A percentile compares a stretch with the other conserved stretches of the same genome.
Conservation (phyloP, 2,329 filamentous ascomycete species). For the Talaromyces sp. region DNA sequence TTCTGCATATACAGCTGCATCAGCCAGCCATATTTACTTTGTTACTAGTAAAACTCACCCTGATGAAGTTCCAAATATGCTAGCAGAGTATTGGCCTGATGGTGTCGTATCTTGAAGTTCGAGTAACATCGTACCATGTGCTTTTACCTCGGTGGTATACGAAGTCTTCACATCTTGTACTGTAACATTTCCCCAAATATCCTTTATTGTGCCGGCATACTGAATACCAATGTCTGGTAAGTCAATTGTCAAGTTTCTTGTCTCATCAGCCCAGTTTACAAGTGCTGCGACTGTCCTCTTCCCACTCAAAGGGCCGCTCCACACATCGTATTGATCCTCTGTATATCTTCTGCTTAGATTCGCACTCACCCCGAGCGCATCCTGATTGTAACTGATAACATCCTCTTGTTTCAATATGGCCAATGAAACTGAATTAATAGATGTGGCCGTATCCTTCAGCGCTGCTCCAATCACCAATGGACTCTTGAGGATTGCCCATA, state of each 20-base stretch:
- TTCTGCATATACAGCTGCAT: neutral
- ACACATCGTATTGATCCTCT: conserved; percentile 51
- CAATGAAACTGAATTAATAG: conserved; percentile 42
- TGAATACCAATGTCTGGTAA: conserved; percentile 42
- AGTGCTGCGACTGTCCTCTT: conserved; percentile 46
- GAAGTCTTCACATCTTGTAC: conserved; percentile 24
- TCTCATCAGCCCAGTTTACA: conserved; percentile 51
- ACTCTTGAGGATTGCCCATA: conserved; percentile 54
- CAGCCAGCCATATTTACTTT: neutral
- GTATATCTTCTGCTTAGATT: conserved; percentile 50
- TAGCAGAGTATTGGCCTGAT: conserved; percentile 24
- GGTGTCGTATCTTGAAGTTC: conserved; percentile 27
- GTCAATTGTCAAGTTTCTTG: conserved; percentile 44
- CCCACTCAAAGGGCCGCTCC: conserved; percentile 49
- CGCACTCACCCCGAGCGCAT: conserved; percentile 52
- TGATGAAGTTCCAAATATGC: conserved; percentile 19
- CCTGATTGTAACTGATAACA: conserved; percentile 58
- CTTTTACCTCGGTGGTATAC: conserved; percentile 26
- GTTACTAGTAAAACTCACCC: conserved; percentile 20
- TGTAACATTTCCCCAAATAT: conserved; percentile 30
- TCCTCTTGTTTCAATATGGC: conserved; percentile 51
- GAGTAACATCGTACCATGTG: conserved; percentile 33
- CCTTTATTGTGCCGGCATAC: conserved; percentile 32
- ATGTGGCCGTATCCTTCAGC: conserved; percentile 32
- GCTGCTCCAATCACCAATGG: conserved; percentile 50